Evolutionary conservation across 2,329 filamentous ascomycete species (phyloP).

Genomic region (Alternaria hordeiaustralica): DNA sequence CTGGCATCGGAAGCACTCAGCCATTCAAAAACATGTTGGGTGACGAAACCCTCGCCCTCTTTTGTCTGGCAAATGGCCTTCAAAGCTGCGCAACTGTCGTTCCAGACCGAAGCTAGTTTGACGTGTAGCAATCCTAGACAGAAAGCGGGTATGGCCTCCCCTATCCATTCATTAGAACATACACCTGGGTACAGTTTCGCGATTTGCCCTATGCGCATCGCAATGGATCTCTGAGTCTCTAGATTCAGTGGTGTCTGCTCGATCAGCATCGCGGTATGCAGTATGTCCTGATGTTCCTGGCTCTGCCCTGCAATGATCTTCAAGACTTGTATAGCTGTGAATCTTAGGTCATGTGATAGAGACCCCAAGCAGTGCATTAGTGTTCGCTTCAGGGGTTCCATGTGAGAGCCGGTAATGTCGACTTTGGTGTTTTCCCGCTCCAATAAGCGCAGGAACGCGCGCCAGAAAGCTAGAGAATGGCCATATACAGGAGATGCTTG

Average conservation of each 20-base stretch:
- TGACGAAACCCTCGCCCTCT: constrained; percentile 74
- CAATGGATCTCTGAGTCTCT: constrained; percentile 76
- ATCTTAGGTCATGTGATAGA: constrained; percentile 75
- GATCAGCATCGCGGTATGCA: constrained; percentile 74
- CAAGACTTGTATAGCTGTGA: constrained; percentile 75
- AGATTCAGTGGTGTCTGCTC: constrained; percentile 81
- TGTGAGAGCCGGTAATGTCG: constrained; percentile 60
- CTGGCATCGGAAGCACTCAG: constrained; percentile 51
- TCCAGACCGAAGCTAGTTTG: constrained; percentile 84
- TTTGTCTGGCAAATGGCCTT: constrained; percentile 75
- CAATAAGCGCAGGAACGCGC: constrained; percentile 62
- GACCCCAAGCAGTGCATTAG: constrained; percentile 77
- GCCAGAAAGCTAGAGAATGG: constrained; percentile 52
- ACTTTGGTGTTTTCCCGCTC: constrained; percentile 64
- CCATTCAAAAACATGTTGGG: constrained; percentile 79
- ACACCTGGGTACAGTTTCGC: constrained; percentile 68
- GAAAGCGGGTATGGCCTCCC: constrained; percentile 77
- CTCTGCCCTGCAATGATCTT: constrained; percentile 61
- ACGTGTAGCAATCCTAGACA: constrained; percentile 90
- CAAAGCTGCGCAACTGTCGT: constrained; percentile 78
- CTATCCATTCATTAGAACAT: constrained; percentile 68
- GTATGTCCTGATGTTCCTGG: constrained; percentile 59
- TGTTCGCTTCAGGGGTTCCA: constrained; percentile 67
- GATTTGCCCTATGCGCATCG: constrained; percentile 85
- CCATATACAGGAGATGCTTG: constrained; percentile 71